Evolutionary conservation across 2,329 filamentous ascomycete species (phyloP), one percentile per base, ranked within the genome.

Genomic region (Aureobasidium sp.): DNA sequence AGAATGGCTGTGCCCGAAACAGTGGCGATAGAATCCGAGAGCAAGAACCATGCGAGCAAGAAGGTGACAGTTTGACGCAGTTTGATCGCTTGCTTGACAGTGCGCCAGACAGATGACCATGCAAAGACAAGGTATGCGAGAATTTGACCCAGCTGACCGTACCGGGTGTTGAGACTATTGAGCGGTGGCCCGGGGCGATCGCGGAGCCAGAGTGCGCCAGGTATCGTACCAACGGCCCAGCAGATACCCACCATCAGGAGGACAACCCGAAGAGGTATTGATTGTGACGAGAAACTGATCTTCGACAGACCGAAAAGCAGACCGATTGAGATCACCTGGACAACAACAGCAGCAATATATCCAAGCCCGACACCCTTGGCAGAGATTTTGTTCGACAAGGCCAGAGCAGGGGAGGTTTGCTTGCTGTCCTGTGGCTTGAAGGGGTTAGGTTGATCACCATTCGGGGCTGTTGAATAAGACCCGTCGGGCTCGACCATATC

Each of bases 1-100:
- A 97, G 75, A 24, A 96, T 88, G 1, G 91, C 90, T 0, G 90
- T 95, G n/a, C 88, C 90, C 21, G 88, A 91, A 1, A 94, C 90
- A 0, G 91, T 96, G 2, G 91, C 91, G 56, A 96, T 87, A 21
- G 88, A 88, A 63, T 97, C 91, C 2, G 88, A 95, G 2, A 96
- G 78, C 12, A 96, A 77, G 64, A 97, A 95, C 91, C 91, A 97
- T 5, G 86, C 86, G 3, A 79, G 77, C 8, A 96, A 77, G 64
- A 90, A 91, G 4, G 89, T 71, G 41, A 84, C 72, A n/a, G 87
- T 83, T 61, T 91, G 86, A 4, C 79, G 69, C 2, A 90, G 75
- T 12, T 79, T 78, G 14, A 82, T 71, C 1, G 90, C 90, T 32
- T 86, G 77, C 60, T 81, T 79, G 2, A 90, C 71, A 0, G 90